Evolutionary conservation across 129 eudicot genomes (phyloP), one percentile per base, ranked within the genome.

Genomic region (Heracleum sosnowskyi): DNA sequence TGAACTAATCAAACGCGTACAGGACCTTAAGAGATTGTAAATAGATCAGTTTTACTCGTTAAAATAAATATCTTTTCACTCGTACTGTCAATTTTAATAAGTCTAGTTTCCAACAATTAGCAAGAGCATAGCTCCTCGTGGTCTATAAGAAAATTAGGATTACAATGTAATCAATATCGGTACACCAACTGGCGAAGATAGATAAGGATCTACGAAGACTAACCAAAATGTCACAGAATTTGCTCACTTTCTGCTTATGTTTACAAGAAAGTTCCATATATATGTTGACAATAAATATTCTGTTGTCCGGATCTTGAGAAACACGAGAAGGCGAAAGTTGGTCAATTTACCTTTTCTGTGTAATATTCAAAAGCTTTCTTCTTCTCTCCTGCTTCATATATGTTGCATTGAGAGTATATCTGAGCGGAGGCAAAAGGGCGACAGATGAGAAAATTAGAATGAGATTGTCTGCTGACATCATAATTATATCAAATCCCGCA

Each of bases 331-430:
- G 31, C 0, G 33, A n/a, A 57, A 82, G 81, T 76, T 33, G 42
- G 45, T 44, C 36, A n/a, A 53, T 60, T 82, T 77, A 91, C 98
- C 98, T 91, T 91, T 84, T 94, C 97, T 41, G 85, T 80, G 81
- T 89, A 90, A 82, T 88, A 90, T 16, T 87, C 88, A 55, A 91
- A 91, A 76, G 97, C 85, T 75, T 82, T 85, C 76, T 94, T 94
- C 96, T 94, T 94, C 74, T 88, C 85, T 75, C 92, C 96, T 42
- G 97, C 93, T 86, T 94, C 96, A 53, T 94, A 94, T 36, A 94
- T 85, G 78, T 91, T 94, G 90, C 93, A 91, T 73, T 94, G 97
- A 70, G 98, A 94, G 63, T 60, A 26, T n/a, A 60, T 26, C 68
- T 60, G 34, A 60, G 16, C 33, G 3, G 3, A 60, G 68, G 12